Base-by-base conservation (phyloP, 257 asterid genomes). In the Echites panduratus region DNA sequence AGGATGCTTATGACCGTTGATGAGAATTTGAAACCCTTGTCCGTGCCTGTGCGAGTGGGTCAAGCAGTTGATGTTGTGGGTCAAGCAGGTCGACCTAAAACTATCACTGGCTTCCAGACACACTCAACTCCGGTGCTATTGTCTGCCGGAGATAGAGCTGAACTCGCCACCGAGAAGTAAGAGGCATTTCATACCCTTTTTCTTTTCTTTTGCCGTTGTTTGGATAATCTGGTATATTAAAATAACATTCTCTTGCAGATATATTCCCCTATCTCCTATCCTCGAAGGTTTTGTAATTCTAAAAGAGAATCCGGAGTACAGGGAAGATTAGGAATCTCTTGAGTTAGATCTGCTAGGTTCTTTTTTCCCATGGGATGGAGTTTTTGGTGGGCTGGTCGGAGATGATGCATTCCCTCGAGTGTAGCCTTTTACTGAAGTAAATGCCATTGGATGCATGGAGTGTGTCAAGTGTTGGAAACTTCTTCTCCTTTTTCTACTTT, bases 51-150 rank as follows among this genome's bases (percentile, higher is more conserved):
- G 17, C 97, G 96, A 8, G 99, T 95, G 53, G 99, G 99, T 16
- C 96, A 94, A 79, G 98, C 98, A 56, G 96, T 94, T 16, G 99
- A 91, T 79, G 97, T 91, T 40, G 97, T 92, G 13, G 98, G 98
- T 48, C 98, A 91, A 75, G 96, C 98, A 0, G 98, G 97, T 70
- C 95, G 96, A 19, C 98, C 98, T 69, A 95, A 90, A 84, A 95
- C 98, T 66, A 95, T 94, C 7, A 94, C 99, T 0, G 97, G 97
- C 7, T 91, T 95, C 87, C 98, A 87, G 83, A 95, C 97, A 20
- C 95, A 90, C 79, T 86, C 97, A 4, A 95, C 98, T 17, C 99
- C 98, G 0, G 98, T 95, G 68, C 93, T 94, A 61, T 86, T 94
- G 50, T 82, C 96, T 41, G 98, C 97, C 9, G 99, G 98, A 24